Percentiles rank a stretch among this genome's conserved stretches.
These are phyloP conservation scores for Umbelopsis vinacea DNA, from an alignment of 192 early-diverging fungal species.

Conservation along the genomic window DNA sequence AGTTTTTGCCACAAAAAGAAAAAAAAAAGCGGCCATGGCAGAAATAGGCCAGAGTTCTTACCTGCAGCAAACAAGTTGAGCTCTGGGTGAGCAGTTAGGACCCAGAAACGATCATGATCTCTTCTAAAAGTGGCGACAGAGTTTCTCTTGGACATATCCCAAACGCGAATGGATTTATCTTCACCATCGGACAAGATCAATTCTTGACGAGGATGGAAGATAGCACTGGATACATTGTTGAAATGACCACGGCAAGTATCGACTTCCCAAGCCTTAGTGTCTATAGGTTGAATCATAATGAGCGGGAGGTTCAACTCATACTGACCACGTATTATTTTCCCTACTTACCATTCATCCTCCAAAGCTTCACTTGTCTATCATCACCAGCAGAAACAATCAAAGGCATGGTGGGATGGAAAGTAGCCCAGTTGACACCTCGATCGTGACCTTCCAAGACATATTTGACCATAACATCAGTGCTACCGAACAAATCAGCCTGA, in stretches of 20 bases:
- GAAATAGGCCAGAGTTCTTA: constrained; percentile 24
- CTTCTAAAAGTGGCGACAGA: constrained; percentile 94
- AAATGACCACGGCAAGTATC: constrained; percentile 99
- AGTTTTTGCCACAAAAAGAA: too few relatives aligned
- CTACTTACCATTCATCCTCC: constrained; percentile 92
- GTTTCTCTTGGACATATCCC: constrained; percentile 97
- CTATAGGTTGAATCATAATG: constrained; percentile 48
- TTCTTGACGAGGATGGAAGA: constrained; percentile 98
- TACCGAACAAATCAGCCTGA: constrained; percentile 96
- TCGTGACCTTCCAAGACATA: constrained; percentile 98
- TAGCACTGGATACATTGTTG: constrained; percentile 91
- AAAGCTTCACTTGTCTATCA: constrained; percentile 97
- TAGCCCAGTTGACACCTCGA: constrained; percentile 96
- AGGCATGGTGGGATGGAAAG: constrained; percentile 96
- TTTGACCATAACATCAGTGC: constrained; percentile 95
- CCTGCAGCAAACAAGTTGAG: constrained; percentile 98
- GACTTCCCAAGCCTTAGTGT: constrained; percentile 99
- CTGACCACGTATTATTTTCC: too few relatives aligned
- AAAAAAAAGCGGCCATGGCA: too few relatives aligned
- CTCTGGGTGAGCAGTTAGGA: constrained; percentile 93
- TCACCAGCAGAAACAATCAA: constrained; percentile 97
- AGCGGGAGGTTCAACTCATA: too few relatives aligned
- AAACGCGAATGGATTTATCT: constrained; percentile 97
- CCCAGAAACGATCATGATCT: constrained; percentile 98
- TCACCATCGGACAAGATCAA: constrained; percentile 93